Conservation (phyloP, 2,329 filamentous ascomycete species). For the Helotiales sp. region DNA sequence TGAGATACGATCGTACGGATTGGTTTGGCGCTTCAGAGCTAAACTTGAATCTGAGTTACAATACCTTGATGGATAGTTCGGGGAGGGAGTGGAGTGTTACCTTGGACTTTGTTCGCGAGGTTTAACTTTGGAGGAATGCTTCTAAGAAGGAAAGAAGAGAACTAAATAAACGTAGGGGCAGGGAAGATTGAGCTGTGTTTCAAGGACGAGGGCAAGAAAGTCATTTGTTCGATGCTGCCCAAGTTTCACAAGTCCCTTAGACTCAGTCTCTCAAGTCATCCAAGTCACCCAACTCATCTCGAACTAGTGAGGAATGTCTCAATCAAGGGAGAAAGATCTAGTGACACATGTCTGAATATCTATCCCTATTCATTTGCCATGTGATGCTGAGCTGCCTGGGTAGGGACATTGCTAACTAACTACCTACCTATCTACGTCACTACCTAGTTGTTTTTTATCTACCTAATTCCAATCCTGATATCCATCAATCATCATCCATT, state of each 20-base stretch:
- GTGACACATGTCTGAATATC: neutral
- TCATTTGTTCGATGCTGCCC: neutral
- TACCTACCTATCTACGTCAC: constrained; percentile 21
- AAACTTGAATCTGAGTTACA: too few relatives aligned
- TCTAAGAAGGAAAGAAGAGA: neutral
- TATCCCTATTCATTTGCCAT: neutral
- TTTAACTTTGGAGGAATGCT: too few relatives aligned
- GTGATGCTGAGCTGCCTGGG: neutral
- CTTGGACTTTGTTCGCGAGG: too few relatives aligned
- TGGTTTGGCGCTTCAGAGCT: neutral
- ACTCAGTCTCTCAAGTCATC: too few relatives aligned
- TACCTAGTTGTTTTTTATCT: constrained; percentile 17
- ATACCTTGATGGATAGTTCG: neutral
- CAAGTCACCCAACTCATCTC: too few relatives aligned
- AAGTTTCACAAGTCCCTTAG: neutral
- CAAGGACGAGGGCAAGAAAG: neutral
- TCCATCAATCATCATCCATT: neutral
- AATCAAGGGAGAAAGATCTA: neutral
- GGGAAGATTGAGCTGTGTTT: neutral
- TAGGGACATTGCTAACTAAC: constrained; percentile 11
- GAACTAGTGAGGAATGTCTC: too few relatives aligned
- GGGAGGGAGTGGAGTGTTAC: neutral
- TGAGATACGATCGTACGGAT: neutral
- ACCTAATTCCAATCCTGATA: constrained; percentile 8
- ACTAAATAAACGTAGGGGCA: neutral